Conservation (phyloP, 176 grass and related monocot species). For the Bolboschoenus planiculmis region DNA sequence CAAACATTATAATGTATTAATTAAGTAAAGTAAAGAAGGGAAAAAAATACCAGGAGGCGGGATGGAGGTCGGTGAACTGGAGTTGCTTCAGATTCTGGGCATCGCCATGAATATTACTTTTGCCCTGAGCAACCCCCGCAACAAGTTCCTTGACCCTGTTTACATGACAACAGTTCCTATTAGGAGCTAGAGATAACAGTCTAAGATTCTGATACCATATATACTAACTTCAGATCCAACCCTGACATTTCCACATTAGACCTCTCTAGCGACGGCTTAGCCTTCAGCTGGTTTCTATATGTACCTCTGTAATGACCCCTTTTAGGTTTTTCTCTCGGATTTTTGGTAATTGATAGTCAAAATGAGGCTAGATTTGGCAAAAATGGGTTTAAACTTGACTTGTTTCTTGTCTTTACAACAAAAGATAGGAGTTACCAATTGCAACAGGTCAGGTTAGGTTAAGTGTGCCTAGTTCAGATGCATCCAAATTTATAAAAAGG, state of each 20-base stretch:
- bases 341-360: too few species aligned
- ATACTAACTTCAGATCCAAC: neutral
- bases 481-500: neutral
- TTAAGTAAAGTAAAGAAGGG: conserved; percentile 6
- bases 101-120: conserved; percentile 10
- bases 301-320: too few species aligned
- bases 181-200: conserved; percentile 18
- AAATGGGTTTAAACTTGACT: too few species aligned
- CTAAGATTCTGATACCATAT: conserved; percentile 9
- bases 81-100: conserved; percentile 39
- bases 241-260: neutral
- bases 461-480: neutral
- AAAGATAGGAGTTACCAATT: neutral
- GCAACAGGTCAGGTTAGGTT: neutral
- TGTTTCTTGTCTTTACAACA: too few species aligned
- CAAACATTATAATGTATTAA: neutral
- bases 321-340: too few species aligned
- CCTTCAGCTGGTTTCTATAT: too few species aligned
- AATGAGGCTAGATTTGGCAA: too few species aligned
- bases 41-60: conserved; percentile 68
- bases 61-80: conserved; percentile 58
- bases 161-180: conserved; percentile 17
- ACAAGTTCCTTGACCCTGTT: conserved; percentile 68
- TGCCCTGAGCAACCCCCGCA: conserved; percentile 21
- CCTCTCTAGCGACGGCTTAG: too few species aligned